phyloP scores from a whole-genome alignment of 305 asterid species.

The Petunia hybrid region DNA sequence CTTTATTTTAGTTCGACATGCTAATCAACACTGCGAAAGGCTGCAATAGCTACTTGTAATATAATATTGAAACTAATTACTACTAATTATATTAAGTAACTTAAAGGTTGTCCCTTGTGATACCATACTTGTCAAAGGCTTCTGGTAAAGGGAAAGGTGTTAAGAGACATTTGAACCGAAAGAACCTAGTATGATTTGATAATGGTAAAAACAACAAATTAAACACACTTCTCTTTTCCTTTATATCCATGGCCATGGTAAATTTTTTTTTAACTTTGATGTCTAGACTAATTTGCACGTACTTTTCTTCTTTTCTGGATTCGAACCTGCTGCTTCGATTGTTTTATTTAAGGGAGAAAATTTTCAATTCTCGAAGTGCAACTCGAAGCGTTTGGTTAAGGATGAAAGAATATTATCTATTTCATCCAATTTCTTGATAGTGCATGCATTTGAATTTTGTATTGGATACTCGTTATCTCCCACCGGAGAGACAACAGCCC shows the following conservation, averaged over 20 bases:
- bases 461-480: too few species aligned
- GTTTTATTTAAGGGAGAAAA: too few species aligned
- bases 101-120: conserved; percentile 24
- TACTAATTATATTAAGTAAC: background rate
- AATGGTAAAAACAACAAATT: background rate
- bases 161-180: conserved; percentile 6
- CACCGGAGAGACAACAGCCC: too few species aligned
- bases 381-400: too few species aligned
- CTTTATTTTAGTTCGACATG: conserved; percentile 16
- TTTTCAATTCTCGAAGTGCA: too few species aligned
- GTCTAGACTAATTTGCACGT: too few species aligned
- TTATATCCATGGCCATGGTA: background rate
- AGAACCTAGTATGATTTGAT: conserved; percentile 6
- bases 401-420: too few species aligned
- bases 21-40: conserved; percentile 9
- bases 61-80: background rate
- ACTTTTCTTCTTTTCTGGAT: too few species aligned
- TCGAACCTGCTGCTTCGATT: too few species aligned
- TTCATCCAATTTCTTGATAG: too few species aligned
- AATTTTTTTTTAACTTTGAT: too few species aligned
- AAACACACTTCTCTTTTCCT: background rate
- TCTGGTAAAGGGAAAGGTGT: conserved; percentile 6
- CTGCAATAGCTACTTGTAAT: conserved; percentile 1
- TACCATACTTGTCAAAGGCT: conserved; percentile 27
- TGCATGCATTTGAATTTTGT: too few species aligned